Percentiles rank a stretch among this genome's conserved stretches.
Evolutionary conservation across 169 alveolate genomes (phyloP).

Genomic region (Plasmodium gaboni): DNA sequence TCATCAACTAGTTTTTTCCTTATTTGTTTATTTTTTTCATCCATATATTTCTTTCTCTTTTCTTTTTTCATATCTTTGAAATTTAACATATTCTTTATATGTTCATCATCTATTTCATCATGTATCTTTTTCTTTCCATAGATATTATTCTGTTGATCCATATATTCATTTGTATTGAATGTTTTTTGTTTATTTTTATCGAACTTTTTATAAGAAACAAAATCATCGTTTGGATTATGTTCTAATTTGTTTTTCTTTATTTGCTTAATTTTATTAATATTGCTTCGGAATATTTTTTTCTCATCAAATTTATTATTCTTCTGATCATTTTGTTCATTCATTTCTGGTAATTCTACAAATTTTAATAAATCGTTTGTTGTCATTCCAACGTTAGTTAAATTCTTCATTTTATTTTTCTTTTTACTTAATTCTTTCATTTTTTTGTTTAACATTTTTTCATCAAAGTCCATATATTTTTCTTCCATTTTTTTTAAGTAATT

Average conservation of each 20-base stretch:
- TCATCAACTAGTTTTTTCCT: slow-evolving; percentile 74
- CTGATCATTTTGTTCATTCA: slow-evolving; percentile 42
- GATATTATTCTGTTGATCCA: neutral
- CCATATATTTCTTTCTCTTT: slow-evolving; percentile 25
- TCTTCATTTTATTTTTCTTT: slow-evolving; percentile 53
- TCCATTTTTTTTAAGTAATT: slow-evolving; percentile 79
- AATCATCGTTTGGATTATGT: slow-evolving; percentile 59
- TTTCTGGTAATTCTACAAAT: slow-evolving; percentile 75
- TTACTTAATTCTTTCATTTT: slow-evolving; percentile 45
- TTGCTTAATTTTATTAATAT: slow-evolving; percentile 69
- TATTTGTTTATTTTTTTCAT: slow-evolving; percentile 69
- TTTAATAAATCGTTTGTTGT: slow-evolving; percentile 74
- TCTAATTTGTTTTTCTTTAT: slow-evolving; percentile 49
- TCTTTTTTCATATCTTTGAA: slow-evolving; percentile 76
- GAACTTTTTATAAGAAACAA: slow-evolving; percentile 76
- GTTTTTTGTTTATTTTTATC: slow-evolving; percentile 49
- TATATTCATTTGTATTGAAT: slow-evolving; percentile 43
- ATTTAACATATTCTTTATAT: slow-evolving; percentile 74
- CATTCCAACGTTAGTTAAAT: slow-evolving; percentile 74
- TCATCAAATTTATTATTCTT: slow-evolving; percentile 27
- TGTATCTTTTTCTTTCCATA: slow-evolving; percentile 4
- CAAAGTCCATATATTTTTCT: slow-evolving; percentile 72
- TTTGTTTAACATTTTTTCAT: slow-evolving; percentile 63
- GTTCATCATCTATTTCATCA: slow-evolving; percentile 59
- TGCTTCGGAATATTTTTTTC: slow-evolving; percentile 65